Base-by-base conservation (phyloP, 2,329 filamentous ascomycete genomes). In the Parastagonospora nodorum region DNA sequence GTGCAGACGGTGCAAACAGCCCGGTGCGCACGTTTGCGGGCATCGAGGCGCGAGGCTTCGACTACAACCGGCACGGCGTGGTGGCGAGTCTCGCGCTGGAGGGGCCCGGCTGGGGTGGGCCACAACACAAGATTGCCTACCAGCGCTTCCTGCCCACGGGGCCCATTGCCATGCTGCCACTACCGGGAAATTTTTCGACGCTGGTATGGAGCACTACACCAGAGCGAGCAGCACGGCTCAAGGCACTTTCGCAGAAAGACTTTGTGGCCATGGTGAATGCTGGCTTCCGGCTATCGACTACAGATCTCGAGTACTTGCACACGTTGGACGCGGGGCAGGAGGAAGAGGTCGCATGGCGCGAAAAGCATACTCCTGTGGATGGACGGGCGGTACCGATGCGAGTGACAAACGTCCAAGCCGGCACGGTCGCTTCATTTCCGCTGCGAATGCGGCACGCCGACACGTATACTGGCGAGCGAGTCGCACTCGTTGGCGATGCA, bases 141-240 rank as follows among this genome's bases (percentile, higher is more conserved):
- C 94, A 99, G 76, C 86, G 94, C 47, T 99, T 99, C 77, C 80
- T 99, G 11, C 94, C 94, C 4, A 90, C 90, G 0, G 94, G 94
- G 0, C 94, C 94, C 0, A 85, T 97, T 44, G 94, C 94, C 14
- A 86, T 97, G 77, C 84, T 99, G 1, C 94, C 94, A 1, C 79
- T 99, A 8, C 94, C 94, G 0, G 89, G 89, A 15, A 88, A 89
- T 57, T 83, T 85, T 69, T 88, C 92, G 4, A 92, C 91, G 0
- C 80, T 99, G 4, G 94, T 99, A 14, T 99, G 94, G 94, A 95
- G 92, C 5, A 97, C 92, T 1, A 94, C 90, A 0, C 88, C 92
- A 0, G 81, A 85, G 47, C 86, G 90, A 53, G 94, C 93, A 0
- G 82, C 88, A 0, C 80, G 88, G 47, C 81, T 99, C 35, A 97